phyloP scores from a whole-genome alignment of 164 flowering plant genomes.

The Platanus orientalis region DNA sequence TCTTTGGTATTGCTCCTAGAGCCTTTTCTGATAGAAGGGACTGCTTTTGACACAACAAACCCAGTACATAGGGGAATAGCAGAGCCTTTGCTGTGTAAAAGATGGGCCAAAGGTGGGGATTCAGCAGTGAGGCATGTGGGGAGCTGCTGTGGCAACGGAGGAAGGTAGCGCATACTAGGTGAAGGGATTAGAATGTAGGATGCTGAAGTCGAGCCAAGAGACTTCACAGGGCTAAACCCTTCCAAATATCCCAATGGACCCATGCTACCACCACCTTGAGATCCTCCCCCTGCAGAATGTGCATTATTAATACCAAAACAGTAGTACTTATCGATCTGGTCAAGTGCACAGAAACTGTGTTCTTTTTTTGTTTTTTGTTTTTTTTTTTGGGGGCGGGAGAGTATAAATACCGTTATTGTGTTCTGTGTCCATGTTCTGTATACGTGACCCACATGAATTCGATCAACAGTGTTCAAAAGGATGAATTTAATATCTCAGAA shows the following conservation, averaged over 20 bases:
- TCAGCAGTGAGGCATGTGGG: slow-evolving; percentile 93
- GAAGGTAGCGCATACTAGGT: slow-evolving; percentile 83
- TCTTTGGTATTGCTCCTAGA: slow-evolving; percentile 41
- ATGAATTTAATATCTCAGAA: too few relatives aligned
- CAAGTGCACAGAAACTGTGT: too few relatives aligned
- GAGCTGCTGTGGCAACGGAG: slow-evolving; percentile 80
- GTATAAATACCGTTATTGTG: too few relatives aligned
- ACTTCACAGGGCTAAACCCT: slow-evolving; percentile 82
- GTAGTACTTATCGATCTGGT: neutral
- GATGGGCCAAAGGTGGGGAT: slow-evolving; percentile 98
- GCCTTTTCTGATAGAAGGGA: slow-evolving; percentile 70
- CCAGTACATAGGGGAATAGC: slow-evolving; percentile 91
- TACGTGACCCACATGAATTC: too few relatives aligned
- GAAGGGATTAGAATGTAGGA: slow-evolving; percentile 81
- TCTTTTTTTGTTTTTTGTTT: too few relatives aligned
- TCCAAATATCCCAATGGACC: slow-evolving; percentile 52
- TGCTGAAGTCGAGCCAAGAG: slow-evolving; percentile 74
- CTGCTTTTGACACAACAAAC: slow-evolving; percentile 87
- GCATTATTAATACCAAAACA: neutral
- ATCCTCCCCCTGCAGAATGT: slow-evolving; percentile 42
- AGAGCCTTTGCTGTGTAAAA: slow-evolving; percentile 92
- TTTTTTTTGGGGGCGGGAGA: too few relatives aligned
- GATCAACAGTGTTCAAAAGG: too few relatives aligned
- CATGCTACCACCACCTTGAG: slow-evolving; percentile 34
- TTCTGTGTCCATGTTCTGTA: too few relatives aligned